Base-by-base conservation (phyloP, 352 stramenopile species). In the Globisporangium recalcitrans region DNA sequence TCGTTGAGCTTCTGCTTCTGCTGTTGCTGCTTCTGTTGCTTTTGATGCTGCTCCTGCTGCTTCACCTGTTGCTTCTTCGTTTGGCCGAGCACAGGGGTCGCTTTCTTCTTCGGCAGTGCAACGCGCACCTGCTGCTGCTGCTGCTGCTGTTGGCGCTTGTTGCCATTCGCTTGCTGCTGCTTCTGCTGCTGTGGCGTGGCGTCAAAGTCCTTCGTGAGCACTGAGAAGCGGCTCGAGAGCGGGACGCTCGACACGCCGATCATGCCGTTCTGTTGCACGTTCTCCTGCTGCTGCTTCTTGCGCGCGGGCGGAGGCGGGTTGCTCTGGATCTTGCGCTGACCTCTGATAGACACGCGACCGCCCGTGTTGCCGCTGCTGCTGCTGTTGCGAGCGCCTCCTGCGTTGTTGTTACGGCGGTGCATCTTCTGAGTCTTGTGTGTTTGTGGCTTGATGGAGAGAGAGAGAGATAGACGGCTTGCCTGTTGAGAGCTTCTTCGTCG, bases 161-260 rank as follows among this genome's bases (percentile, higher is more conserved):
- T 54, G 40, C n/a, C 29, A 26, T 69, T 70, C 29, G 57, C 40
- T 22, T 67, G 64, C 47, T 67, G 48, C 14, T 57, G 44, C 29
- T 51, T 52, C 47, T 69, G 63, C 29, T 60, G 64, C 51, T 68
- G 51, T 16, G 64, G 40, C 48, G 72, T 69, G 19, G 27, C 38
- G 21, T 65, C 60, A 10, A 63, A 54, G 11, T 85, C 71, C 32
- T 86, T 79, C 36, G 86, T 76, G 63, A 95, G 65, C 27, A 73
- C 58, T 47, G 75, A 81, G 70, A 93, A 95, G 60, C 84, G 86
- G 61, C 78, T 87, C 48, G 86, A 91, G 54, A 95, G 70, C 62
- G 85, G 70, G 57, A 88, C 70, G 48, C 62, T 64, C 44, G 83
- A 90, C 36, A 90, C 78, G 27, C 86, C 86, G 26, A 95, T 87